phyloP scores from a whole-genome alignment of 2,329 filamentous ascomycete genomes.

The Fusarium armeniacum region DNA sequence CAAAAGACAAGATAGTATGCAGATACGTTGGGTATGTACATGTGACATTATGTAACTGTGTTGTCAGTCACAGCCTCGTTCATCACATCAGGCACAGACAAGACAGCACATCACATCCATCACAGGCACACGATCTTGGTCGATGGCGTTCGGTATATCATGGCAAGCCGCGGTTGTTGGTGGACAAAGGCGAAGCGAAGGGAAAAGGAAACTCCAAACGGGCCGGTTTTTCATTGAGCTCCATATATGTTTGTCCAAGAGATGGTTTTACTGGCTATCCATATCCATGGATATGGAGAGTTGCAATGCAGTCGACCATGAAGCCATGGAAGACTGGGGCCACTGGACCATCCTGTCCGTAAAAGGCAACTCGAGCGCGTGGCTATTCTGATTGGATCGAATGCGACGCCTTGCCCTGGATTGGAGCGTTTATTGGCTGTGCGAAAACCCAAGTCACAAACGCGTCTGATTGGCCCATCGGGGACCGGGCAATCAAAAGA shows the following conservation, averaged over 20 bases:
- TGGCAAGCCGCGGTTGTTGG: slow-evolving; percentile 44
- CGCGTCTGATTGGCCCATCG: slow-evolving; percentile 11
- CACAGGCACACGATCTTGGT: slow-evolving; percentile 11
- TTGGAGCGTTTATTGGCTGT: slow-evolving; percentile 35
- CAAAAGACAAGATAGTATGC: slow-evolving; percentile 16
- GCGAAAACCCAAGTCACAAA: neutral
- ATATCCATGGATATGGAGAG: slow-evolving; percentile 24
- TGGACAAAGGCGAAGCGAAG: slow-evolving; percentile 19
- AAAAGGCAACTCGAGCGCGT: slow-evolving; percentile 37
- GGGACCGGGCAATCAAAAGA: slow-evolving; percentile 34
- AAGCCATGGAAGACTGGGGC: slow-evolving; percentile 20
- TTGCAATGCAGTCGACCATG: slow-evolving; percentile 18
- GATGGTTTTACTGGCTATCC: slow-evolving; percentile 11
- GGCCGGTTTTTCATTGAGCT: slow-evolving; percentile 35
- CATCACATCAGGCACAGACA: slow-evolving; percentile 10
- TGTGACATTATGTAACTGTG: slow-evolving; percentile 23
- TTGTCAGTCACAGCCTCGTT: slow-evolving; percentile 20
- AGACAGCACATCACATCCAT: slow-evolving; percentile 8
- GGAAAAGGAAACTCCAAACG: slow-evolving; percentile 32
- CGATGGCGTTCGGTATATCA: slow-evolving; percentile 41
- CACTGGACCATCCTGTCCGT: slow-evolving; percentile 14
- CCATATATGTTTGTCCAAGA: slow-evolving; percentile 34
- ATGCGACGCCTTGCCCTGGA: slow-evolving; percentile 8
- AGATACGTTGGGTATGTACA: slow-evolving; percentile 18
- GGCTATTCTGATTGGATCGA: slow-evolving; percentile 27